Percentiles rank a stretch among this genome's conserved stretches.
Conservation (phyloP, 805 yeast species). For the Candida cerambycidarum region DNA sequence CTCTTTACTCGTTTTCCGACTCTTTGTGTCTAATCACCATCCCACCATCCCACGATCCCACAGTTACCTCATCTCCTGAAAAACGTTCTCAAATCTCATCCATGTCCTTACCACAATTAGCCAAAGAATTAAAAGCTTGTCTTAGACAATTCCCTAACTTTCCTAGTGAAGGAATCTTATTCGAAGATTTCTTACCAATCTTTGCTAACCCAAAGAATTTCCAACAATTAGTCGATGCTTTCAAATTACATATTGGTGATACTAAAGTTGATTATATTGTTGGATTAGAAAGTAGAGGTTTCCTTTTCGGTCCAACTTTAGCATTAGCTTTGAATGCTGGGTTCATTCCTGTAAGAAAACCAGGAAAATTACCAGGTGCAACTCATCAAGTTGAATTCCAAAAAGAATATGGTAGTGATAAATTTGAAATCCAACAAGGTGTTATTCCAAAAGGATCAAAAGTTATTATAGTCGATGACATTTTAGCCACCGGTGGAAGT, state of each 20-base stretch:
- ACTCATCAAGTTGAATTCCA: conserved; percentile 66
- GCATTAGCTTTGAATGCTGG: conserved; percentile 89
- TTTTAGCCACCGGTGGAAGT: conserved; percentile 97
- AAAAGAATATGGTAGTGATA: conserved; percentile 93
- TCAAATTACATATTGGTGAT: conserved; percentile 68
- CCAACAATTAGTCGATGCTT: conserved; percentile 77
- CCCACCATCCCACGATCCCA: no score
- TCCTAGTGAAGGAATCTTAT: conserved; percentile 88
- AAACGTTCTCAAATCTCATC: no score
- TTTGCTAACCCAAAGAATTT: conserved; percentile 81
- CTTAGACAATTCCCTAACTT: conserved; percentile 83
- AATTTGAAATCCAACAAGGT: conserved; percentile 82
- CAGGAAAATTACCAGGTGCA: conserved; percentile 93
- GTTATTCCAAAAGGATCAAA: conserved; percentile 78
- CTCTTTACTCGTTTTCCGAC: no score
- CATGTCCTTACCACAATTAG: conserved; percentile 29
- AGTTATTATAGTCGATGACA: conserved; percentile 90
- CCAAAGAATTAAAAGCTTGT: conserved; percentile 36
- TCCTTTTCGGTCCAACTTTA: conserved; percentile 91
- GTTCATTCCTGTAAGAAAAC: conserved; percentile 93
- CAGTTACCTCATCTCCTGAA: no score
- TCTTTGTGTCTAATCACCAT: no score
- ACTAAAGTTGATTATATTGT: conserved; percentile 81
- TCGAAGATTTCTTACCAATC: conserved; percentile 93
- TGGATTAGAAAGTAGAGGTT: conserved; percentile 96